Conservation (phyloP, 768 basidiomycete genomes). For the Xerocomus potaroensis region DNA sequence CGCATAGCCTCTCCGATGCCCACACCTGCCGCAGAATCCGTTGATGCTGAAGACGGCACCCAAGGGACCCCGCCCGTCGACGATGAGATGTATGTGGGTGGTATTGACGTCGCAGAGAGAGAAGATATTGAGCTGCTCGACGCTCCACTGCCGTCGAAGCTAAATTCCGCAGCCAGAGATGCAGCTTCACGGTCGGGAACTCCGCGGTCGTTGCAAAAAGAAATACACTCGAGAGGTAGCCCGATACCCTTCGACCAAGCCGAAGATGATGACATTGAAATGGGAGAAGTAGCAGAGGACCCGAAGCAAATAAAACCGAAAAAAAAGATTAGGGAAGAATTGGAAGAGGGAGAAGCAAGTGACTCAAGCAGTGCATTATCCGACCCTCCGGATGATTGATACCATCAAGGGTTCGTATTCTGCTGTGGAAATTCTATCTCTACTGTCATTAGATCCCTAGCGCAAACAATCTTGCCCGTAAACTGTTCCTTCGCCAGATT, state of each 20-base stretch:
- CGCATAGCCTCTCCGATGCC: conserved; percentile 37
- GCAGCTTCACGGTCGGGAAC: conserved; percentile 34
- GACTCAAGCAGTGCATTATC: conserved; percentile 76
- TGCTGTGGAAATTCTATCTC: conserved; percentile 43
- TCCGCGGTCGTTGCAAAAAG: conserved; percentile 24
- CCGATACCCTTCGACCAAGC: conserved; percentile 21
- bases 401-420: conserved; percentile 7
- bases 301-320: conserved; percentile 44
- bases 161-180: conserved; percentile 32
- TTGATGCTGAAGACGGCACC: conserved; percentile 23
- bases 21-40: conserved; percentile 46
- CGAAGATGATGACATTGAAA: conserved; percentile 73
- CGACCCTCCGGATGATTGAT: conserved; percentile 62
- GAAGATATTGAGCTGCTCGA: conserved; percentile 34
- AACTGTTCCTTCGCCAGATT: conserved; percentile 51
- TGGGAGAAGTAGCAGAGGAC: conserved; percentile 86
- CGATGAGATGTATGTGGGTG: conserved; percentile 37
- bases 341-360: conserved; percentile 86
- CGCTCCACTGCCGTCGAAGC: conserved; percentile 22
- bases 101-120: conserved; percentile 35
- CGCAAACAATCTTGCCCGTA: conserved; percentile 58
- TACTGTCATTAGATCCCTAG: conserved; percentile 71
- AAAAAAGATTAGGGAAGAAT: conserved; percentile 61
- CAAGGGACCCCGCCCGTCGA: conserved; percentile 20
- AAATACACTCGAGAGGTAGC: conserved; percentile 16